Evolutionary conservation across 2,329 filamentous ascomycete species (phyloP).

Genomic region (Cytospora paraplurivora): DNA sequence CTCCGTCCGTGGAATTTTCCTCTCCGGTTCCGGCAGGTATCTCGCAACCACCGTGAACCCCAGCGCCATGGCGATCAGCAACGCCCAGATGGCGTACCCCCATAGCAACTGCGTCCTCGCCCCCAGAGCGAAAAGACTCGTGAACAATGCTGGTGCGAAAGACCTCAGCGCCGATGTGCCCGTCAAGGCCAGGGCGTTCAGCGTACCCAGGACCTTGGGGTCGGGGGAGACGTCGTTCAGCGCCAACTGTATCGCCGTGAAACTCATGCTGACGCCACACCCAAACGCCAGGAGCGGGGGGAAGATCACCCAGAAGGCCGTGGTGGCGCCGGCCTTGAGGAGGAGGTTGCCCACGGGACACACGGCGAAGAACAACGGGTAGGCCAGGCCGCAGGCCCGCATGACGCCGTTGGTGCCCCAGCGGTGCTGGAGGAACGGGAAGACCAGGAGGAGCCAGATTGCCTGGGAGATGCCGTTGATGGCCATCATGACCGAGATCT

Average conservation of each 20-base stretch:
- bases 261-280: conserved; percentile 67
- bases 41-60: conserved; percentile 39
- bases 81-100: conserved; percentile 69
- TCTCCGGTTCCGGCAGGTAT: conserved; percentile 42
- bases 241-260: conserved; percentile 71
- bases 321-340: conserved; percentile 47
- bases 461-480: conserved; percentile 67
- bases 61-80: conserved; percentile 47
- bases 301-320: conserved; percentile 59
- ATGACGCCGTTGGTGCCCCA: conserved; percentile 69
- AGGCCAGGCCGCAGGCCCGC: conserved; percentile 56
- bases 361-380: conserved; percentile 64
- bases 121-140: conserved; percentile 69
- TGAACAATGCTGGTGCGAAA: conserved; percentile 65
- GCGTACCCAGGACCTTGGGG: conserved; percentile 64
- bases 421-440: conserved; percentile 67
- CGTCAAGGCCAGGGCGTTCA: conserved; percentile 71
- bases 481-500: conserved; percentile 69
- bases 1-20: conserved; percentile 8
- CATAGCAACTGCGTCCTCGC: conserved; percentile 61
- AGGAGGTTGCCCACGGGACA: conserved; percentile 60
- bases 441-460: conserved; percentile 69
- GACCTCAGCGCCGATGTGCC: conserved; percentile 63
- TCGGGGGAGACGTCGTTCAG: conserved; percentile 74
- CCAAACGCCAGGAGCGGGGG: conserved; percentile 54